Base-by-base conservation (phyloP, 1,139 yeast genomes). In the Pichia sp. region DNA sequence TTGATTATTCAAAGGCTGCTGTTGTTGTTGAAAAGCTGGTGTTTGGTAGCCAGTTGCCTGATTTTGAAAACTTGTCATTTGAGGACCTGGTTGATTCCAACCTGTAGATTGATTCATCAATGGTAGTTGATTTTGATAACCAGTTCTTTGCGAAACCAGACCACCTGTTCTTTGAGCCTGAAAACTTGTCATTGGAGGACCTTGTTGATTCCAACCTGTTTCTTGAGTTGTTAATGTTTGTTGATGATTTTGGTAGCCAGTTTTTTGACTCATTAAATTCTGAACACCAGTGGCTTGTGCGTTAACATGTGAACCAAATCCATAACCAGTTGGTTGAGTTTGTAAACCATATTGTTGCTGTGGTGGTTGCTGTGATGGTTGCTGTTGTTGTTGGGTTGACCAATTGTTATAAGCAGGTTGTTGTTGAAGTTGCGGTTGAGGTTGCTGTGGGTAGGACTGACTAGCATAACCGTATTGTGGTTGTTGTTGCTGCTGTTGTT, bases 201-300 rank as follows among this genome's bases (percentile, higher is more conserved):
- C 42, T 42, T 45, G 42, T 18, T 46, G 52, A 16, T 49, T 44
- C 50, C 50, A 50, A 42, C 67, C 73, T 46, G 68, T 69, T 7
- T 51, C 45, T 41, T 53, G 58, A n/a, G 52, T 61, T 57, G 9
- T 69, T 70, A 37, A 69, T 64, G 35, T 71, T 49, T 48, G 60
- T 39, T 49, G 55, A 27, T 30, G 35, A 30, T 24, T 68, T 62
- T 26, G 56, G 23, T 45, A 70, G 20, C 63, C 73, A 2, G 77
- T 72, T 42, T 63, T 66, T 54, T 72, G 77, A 4, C 71, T 68
- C 50, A 61, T 42, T 30, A 61, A 50, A 2, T 61, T 62, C 47
- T 63, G 68, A 18, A 61, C n/a, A 11, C 48, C 48, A 12, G 64
- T 74, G 7, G 72, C 74, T 62, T 68, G 74, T 25, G 77, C 62